phyloP scores from a whole-genome alignment of 345 rosid species.

The Erucastrum elatum region DNA sequence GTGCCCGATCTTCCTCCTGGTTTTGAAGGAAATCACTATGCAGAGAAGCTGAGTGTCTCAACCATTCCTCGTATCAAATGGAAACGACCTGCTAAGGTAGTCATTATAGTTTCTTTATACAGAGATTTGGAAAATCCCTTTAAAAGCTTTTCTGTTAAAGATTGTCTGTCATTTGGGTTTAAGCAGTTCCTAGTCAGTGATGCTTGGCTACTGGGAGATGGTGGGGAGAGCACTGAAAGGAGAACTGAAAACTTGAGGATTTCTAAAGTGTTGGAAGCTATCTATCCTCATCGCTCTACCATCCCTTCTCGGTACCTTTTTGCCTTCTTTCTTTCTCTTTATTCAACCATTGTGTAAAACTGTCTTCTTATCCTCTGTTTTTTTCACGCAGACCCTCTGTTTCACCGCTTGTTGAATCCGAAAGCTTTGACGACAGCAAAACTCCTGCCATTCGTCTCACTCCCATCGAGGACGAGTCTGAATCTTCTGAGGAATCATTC shows the following conservation, averaged over 20 bases:
- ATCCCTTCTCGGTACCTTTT: constrained; percentile 52
- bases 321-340: background rate
- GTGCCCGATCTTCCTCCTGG: constrained; percentile 50
- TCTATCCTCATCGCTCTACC: constrained; percentile 49
- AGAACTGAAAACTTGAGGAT: constrained; percentile 48
- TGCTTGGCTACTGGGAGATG: constrained; percentile 50
- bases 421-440: constrained; percentile 49
- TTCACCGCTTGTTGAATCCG: constrained; percentile 39
- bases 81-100: constrained; percentile 56
- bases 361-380: background rate
- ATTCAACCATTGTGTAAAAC: background rate
- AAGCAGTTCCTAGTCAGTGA: constrained; percentile 46
- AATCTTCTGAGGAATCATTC: constrained; percentile 28
- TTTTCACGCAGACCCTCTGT: constrained; percentile 49
- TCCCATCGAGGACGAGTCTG: constrained; percentile 56
- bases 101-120: background rate
- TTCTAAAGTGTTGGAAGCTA: constrained; percentile 49
- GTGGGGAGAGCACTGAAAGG: constrained; percentile 59
- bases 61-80: constrained; percentile 44
- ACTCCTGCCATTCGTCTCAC: constrained; percentile 55
- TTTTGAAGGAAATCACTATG: constrained; percentile 36
- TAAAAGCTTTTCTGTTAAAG: background rate
- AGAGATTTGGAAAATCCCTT: background rate
- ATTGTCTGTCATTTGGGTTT: background rate
- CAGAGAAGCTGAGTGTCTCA: constrained; percentile 26